Conservation (phyloP, 1,139 yeast genomes). For the Yamadazyma trypodendri region DNA sequence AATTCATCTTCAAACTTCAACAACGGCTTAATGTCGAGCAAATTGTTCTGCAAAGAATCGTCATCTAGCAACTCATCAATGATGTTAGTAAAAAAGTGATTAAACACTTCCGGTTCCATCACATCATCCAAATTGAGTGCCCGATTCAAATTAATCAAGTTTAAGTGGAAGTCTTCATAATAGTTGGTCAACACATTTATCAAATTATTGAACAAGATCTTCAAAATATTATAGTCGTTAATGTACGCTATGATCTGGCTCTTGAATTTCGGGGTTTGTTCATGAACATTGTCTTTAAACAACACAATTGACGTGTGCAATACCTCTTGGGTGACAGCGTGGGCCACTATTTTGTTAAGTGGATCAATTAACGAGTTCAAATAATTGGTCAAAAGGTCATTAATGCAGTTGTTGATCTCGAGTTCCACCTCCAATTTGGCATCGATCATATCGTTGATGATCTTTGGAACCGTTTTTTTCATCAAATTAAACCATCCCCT, state of each 20-base stretch:
- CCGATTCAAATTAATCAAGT: slow-evolving; percentile 16
- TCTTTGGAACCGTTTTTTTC: slow-evolving; percentile 72
- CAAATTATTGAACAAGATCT: slow-evolving; percentile 33
- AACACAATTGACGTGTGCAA: slow-evolving; percentile 26
- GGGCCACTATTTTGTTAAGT: slow-evolving; percentile 11
- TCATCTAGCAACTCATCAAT: slow-evolving; percentile 16
- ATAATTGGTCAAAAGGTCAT: slow-evolving; percentile 51
- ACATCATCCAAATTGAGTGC: slow-evolving; percentile 25
- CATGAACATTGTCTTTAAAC: slow-evolving; percentile 50
- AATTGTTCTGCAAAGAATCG: slow-evolving; percentile 11
- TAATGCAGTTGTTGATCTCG: slow-evolving; percentile 69
- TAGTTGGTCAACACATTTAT: slow-evolving; percentile 28
- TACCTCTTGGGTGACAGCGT: slow-evolving; percentile 10
- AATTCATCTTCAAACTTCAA: slow-evolving; percentile 17
- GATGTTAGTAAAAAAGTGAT: slow-evolving; percentile 37
- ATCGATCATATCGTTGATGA: slow-evolving; percentile 83
- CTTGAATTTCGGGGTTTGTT: slow-evolving; percentile 55
- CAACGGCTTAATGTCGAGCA: slow-evolving; percentile 17
- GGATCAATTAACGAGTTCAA: slow-evolving; percentile 37
- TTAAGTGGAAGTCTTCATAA: slow-evolving; percentile 31
- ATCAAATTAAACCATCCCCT: slow-evolving; percentile 58
- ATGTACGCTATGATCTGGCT: slow-evolving; percentile 49
- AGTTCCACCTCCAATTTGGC: slow-evolving; percentile 76
- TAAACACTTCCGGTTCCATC: slow-evolving; percentile 58
- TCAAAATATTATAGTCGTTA: slow-evolving; percentile 33